Evolutionary conservation across 768 basidiomycete species (phyloP).

Genomic region (Rubroboletus satanas): DNA sequence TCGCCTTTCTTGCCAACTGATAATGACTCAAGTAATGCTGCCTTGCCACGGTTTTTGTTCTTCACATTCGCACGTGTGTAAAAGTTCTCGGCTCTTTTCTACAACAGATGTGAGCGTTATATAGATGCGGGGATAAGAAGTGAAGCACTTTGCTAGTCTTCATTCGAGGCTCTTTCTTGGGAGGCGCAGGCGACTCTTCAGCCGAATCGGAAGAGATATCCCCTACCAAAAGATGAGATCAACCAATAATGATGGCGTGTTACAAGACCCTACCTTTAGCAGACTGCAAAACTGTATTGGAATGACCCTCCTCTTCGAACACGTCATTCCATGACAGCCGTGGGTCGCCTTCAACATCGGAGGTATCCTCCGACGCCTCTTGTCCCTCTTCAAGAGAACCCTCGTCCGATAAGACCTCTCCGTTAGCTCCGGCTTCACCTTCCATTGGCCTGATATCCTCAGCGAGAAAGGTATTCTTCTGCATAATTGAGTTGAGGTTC

Average conservation of each 20-base stretch:
- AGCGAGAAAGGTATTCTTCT: conserved; percentile 81
- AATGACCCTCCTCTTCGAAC: conserved; percentile 53
- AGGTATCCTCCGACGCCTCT: conserved; percentile 34
- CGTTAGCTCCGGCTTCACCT: conserved; percentile 38
- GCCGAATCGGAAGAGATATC: conserved; percentile 24
- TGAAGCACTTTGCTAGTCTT: conserved; percentile 81
- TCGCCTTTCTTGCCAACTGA: conserved; percentile 48
- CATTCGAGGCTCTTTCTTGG: conserved; percentile 73
- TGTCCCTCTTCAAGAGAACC: conserved; percentile 42
- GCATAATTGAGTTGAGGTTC: conserved; percentile 81
- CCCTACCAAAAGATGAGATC: conserved; percentile 23
- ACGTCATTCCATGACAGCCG: conserved; percentile 86
- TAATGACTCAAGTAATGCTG: conserved; percentile 54
- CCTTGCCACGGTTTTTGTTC: conserved; percentile 74
- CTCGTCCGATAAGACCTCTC: conserved; percentile 29
- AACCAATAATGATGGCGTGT: neutral
- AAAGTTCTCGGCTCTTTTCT: conserved; percentile 90
- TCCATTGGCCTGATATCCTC: conserved; percentile 78
- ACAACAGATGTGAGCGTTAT: conserved; percentile 11
- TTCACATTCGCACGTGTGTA: conserved; percentile 83
- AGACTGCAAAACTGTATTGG: conserved; percentile 6
- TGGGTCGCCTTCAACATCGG: conserved; percentile 36
- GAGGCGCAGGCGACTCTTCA: conserved; percentile 31
- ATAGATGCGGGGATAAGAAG: neutral
- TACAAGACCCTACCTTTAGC: conserved; percentile 18